Conservation (phyloP, 192 early-diverging fungal species). For the Martensiomyces pterosporus region DNA sequence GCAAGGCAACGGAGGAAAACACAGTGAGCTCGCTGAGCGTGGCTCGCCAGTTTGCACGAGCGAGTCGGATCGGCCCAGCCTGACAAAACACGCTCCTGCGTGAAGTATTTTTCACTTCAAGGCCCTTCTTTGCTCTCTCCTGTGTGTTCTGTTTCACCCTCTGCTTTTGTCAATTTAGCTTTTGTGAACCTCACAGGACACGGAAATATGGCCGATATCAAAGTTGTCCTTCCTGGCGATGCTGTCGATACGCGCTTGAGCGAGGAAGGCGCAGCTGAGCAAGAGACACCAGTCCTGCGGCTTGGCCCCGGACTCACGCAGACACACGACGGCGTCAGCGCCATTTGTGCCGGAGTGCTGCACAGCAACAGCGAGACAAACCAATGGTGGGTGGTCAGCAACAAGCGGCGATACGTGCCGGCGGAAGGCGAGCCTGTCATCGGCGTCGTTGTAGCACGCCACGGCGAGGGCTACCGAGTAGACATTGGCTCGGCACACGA, state of each 20-base stretch:
- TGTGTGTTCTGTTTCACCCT: too few species aligned
- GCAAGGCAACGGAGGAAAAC: too few species aligned
- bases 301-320: slow-evolving; percentile 81
- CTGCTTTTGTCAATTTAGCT: too few species aligned
- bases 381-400: slow-evolving; percentile 76
- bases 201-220: slow-evolving; percentile 17
- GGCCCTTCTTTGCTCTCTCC: too few species aligned
- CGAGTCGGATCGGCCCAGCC: too few species aligned
- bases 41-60: too few species aligned
- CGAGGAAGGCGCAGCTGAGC: slow-evolving; percentile 2
- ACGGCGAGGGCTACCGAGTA: slow-evolving; percentile 77
- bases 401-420: slow-evolving; percentile 87
- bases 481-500: slow-evolving; percentile 93
- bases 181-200: too few species aligned
- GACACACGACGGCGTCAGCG: slow-evolving; percentile 58
- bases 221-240: slow-evolving; percentile 41
- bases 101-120: too few species aligned
- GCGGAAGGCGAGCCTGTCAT: slow-evolving; percentile 81
- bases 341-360: slow-evolving; percentile 73
- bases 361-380: slow-evolving; percentile 52
- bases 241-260: slow-evolving; percentile 23
- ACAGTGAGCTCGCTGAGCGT: too few species aligned
- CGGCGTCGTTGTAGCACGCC: slow-evolving; percentile 66
- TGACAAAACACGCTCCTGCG: too few species aligned
- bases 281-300: slow-evolving; percentile 49